These are phyloP conservation scores for Stephanodiscus minutulus DNA, from an alignment of 108 stramenopile species.

Conservation along the genomic window DNA sequence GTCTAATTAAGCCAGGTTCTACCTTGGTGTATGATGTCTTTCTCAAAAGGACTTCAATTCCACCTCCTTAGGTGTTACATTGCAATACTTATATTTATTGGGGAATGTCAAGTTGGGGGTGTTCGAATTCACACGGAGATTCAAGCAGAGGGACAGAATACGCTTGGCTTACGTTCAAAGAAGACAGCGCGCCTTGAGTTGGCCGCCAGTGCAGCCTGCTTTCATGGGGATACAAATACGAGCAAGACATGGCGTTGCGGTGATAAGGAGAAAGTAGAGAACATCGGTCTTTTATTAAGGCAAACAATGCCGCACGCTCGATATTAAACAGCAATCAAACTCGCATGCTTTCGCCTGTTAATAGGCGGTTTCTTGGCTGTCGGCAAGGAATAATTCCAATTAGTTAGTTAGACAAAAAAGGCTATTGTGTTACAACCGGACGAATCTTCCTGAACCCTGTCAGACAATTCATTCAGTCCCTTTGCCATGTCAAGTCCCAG, in stretches of 20 bases:
- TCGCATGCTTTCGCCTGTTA: neutral
- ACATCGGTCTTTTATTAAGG: neutral
- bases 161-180: neutral
- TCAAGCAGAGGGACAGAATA: neutral
- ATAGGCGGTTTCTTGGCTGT: neutral
- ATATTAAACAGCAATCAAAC: neutral
- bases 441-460: neutral
- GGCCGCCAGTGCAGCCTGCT: neutral
- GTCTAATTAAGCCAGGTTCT: slow-evolving; percentile 83
- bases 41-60: slow-evolving; percentile 77
- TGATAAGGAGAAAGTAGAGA: neutral
- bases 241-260: neutral
- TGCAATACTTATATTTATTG: neutral
- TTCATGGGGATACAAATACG: neutral
- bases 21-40: slow-evolving; percentile 86
- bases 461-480: neutral
- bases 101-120: neutral
- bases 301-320: neutral
- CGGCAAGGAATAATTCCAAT: neutral
- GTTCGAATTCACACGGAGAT: neutral
- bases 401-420: neutral
- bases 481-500: neutral
- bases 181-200: neutral
- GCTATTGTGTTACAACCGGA: neutral
- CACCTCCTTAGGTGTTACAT: slow-evolving; percentile 63